Conservation (phyloP, 345 rosid genomes). For the Gossypium bickii region DNA sequence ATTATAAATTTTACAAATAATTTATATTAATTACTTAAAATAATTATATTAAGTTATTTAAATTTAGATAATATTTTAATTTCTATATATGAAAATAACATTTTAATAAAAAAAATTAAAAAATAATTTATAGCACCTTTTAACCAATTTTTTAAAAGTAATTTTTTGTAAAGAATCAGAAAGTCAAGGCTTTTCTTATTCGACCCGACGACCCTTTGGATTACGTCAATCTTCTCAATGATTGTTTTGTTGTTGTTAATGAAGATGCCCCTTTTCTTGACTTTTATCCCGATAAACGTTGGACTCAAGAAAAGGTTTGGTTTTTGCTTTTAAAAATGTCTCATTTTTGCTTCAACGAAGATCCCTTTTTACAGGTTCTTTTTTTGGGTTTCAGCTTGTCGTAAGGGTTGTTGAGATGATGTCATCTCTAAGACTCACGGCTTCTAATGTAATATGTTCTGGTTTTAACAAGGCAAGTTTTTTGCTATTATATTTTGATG, state of each 20-base stretch:
- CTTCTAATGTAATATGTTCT: conserved; percentile 42
- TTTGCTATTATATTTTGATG: background rate
- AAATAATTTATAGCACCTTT: too few species aligned
- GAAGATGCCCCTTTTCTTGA: conserved; percentile 38
- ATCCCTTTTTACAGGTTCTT: background rate
- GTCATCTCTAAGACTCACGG: conserved; percentile 12
- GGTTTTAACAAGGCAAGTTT: conserved; percentile 54
- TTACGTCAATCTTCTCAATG: conserved; percentile 50
- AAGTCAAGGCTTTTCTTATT: conserved; percentile 28
- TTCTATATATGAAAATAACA: too few species aligned
- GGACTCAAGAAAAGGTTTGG: conserved; percentile 58
- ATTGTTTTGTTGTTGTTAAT: conserved; percentile 46
- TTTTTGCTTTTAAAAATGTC: background rate
- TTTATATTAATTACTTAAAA: too few species aligned
- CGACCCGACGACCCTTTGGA: conserved; percentile 48
- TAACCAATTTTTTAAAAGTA: too few species aligned
- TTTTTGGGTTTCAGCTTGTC: conserved; percentile 44
- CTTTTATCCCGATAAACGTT: conserved; percentile 26
- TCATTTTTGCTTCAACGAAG: background rate
- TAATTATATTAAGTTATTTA: too few species aligned
- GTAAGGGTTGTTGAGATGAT: conserved; percentile 41
- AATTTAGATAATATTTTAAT: too few species aligned
- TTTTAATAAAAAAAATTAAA: too few species aligned
- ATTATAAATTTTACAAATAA: too few species aligned
- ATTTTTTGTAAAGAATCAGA: too few species aligned